These are phyloP conservation scores for Leishmania guyanensis DNA, from an alignment of 208 protist species.

Conservation along the genomic window DNA sequence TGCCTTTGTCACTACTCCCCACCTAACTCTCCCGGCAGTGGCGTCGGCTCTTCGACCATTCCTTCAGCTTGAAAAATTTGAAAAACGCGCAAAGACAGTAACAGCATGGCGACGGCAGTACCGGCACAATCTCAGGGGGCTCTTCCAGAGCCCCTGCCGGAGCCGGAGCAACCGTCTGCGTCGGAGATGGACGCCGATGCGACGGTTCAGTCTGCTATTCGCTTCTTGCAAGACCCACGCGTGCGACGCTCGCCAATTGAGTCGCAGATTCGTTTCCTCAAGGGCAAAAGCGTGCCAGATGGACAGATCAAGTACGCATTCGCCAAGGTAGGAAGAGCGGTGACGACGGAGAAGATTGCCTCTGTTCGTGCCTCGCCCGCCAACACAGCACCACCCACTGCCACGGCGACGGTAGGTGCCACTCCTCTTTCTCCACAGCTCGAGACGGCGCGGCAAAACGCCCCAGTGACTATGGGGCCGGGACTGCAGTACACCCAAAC, in stretches of 20 bases:
- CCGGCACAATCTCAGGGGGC: constrained; percentile 2
- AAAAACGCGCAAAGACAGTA: neutral
- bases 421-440: constrained; percentile 5
- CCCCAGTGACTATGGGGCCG: constrained; percentile 4
- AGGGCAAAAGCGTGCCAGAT: constrained; percentile 63
- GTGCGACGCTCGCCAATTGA: constrained; percentile 53
- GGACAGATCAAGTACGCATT: constrained; percentile 76
- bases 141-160: constrained; percentile 17
- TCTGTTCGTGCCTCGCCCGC: constrained; percentile 17
- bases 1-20: neutral
- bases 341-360: constrained; percentile 54
- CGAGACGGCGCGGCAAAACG: constrained; percentile 8
- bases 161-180: constrained; percentile 19
- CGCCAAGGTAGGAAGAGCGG: constrained; percentile 44
- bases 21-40: neutral
- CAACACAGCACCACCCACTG: neutral
- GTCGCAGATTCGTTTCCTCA: constrained; percentile 78
- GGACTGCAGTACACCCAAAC: constrained; percentile 33
- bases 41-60: neutral
- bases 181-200: constrained; percentile 30
- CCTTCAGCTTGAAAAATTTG: neutral
- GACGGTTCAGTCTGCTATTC: constrained; percentile 45
- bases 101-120: neutral
- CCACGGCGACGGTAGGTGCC: neutral
- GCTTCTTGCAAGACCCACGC: constrained; percentile 73